Conservation (phyloP, 805 yeast genomes). For the Lipomyces spencermartinsiae region DNA sequence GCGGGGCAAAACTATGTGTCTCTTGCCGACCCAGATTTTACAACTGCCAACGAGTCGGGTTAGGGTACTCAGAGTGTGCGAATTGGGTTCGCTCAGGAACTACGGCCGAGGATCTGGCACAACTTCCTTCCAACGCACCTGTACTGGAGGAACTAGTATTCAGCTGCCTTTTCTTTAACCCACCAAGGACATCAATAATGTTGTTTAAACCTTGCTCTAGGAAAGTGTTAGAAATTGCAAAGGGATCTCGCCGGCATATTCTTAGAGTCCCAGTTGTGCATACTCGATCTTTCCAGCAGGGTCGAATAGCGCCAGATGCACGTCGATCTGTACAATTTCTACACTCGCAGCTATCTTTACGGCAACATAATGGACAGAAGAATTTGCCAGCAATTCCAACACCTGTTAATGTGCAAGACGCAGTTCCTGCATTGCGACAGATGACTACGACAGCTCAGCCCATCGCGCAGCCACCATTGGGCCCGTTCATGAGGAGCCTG, state of each 20-base stretch:
- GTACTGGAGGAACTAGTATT: background rate
- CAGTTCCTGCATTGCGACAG: background rate
- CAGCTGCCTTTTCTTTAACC: background rate
- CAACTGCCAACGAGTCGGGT: background rate
- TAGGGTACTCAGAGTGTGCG: background rate
- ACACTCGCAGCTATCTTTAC: background rate
- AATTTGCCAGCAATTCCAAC: background rate
- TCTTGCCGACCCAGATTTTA: too few species aligned
- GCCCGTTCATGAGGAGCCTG: slow-evolving; percentile 61
- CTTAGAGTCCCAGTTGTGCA: background rate
- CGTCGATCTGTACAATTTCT: background rate
- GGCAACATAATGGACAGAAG: background rate
- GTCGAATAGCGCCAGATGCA: background rate
- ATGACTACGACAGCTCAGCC: background rate
- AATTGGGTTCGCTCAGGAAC: background rate
- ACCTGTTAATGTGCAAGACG: background rate
- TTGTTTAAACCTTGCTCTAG: background rate
- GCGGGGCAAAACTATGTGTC: too few species aligned
- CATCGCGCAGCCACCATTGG: slow-evolving; percentile 35
- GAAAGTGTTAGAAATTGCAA: background rate
- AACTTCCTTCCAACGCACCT: background rate
- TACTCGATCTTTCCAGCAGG: background rate
- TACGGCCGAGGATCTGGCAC: background rate
- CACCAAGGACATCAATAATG: background rate
- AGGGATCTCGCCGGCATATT: background rate